A percentile compares a stretch with the other conserved stretches of the same genome.
phyloP scores from a whole-genome alignment of 1,284 basidiomycete species.

The Amylostereum areolatum region DNA sequence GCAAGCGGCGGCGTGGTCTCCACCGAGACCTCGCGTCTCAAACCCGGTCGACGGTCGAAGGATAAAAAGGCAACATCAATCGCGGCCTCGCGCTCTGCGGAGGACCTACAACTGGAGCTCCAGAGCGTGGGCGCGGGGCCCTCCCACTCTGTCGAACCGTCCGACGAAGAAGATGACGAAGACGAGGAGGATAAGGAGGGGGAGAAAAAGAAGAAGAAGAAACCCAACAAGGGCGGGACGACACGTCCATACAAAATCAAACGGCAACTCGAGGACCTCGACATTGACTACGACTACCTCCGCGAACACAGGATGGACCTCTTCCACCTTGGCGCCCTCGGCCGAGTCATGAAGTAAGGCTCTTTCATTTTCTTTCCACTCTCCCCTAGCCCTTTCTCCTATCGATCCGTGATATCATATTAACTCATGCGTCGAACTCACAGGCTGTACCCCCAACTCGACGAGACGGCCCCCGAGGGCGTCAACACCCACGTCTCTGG shows the following conservation, averaged over 20 bases:
- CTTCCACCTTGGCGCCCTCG: slow-evolving; percentile 40
- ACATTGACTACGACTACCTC: slow-evolving; percentile 38
- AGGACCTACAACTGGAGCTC: slow-evolving; percentile 2
- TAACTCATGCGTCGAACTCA: neutral
- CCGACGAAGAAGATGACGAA: neutral
- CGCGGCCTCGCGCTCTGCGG: slow-evolving; percentile 14
- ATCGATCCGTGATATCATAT: neutral
- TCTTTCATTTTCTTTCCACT: neutral
- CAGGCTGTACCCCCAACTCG: slow-evolving; percentile 10
- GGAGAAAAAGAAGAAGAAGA: slow-evolving; percentile 9
- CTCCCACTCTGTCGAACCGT: neutral
- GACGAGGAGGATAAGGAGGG: slow-evolving; percentile 1
- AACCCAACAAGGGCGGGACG: slow-evolving; percentile 25
- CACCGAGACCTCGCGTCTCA: slow-evolving; percentile 28
- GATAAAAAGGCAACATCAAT: slow-evolving; percentile 15
- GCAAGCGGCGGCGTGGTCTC: slow-evolving; percentile 29
- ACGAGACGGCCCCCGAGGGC: slow-evolving; percentile 1
- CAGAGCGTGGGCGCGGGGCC: slow-evolving; percentile 1
- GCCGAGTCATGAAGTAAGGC: too few species aligned
- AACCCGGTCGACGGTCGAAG: slow-evolving; percentile 39
- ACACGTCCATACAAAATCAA: slow-evolving; percentile 41
- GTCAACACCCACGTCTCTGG: slow-evolving; percentile 19
- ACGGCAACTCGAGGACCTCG: slow-evolving; percentile 31
- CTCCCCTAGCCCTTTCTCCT: neutral
- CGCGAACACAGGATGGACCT: slow-evolving; percentile 38